phyloP scores from a whole-genome alignment of 2,329 filamentous ascomycete species.

The Coniella vitis region DNA sequence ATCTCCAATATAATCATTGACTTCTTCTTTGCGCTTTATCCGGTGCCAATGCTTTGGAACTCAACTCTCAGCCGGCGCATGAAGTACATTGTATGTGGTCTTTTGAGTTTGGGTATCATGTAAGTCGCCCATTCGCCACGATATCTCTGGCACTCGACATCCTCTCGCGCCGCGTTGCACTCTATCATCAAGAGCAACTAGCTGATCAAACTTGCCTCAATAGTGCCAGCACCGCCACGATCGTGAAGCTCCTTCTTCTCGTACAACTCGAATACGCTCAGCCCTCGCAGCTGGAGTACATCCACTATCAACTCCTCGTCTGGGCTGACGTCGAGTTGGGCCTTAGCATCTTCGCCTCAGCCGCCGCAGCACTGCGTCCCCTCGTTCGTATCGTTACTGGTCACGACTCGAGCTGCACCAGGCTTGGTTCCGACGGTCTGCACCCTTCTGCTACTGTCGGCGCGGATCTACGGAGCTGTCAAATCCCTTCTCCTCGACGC shows the following conservation, averaged over 20 bases:
- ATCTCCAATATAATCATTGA: conserved; percentile 29
- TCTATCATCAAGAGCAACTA: not conserved
- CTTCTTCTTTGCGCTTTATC: conserved; percentile 27
- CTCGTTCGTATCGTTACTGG: conserved; percentile 16
- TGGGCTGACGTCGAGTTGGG: conserved; percentile 24
- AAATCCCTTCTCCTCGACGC: too few relatives aligned
- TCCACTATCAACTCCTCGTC: conserved; percentile 26
- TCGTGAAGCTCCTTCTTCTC: conserved; percentile 27
- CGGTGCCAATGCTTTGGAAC: conserved; percentile 24
- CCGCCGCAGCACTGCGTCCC: conserved; percentile 25
- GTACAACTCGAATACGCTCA: conserved; percentile 20
- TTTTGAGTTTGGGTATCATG: conserved; percentile 27
- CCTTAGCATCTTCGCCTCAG: conserved; percentile 22
- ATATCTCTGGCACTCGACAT: not conserved
- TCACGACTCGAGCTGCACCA: not conserved
- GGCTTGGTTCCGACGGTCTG: not conserved
- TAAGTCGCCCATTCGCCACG: conserved; percentile 15
- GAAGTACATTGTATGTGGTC: conserved; percentile 23
- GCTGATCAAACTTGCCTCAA: not conserved
- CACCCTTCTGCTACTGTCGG: too few relatives aligned
- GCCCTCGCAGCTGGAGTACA: conserved; percentile 16
- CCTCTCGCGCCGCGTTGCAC: not conserved
- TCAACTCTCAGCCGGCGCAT: conserved; percentile 22
- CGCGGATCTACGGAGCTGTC: too few relatives aligned
- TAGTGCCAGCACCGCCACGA: conserved; percentile 28